A percentile compares a stretch with the other conserved stretches of the same genome.
phyloP scores from a whole-genome alignment of 75 land plant species.

The Sequoia sempervirens region DNA sequence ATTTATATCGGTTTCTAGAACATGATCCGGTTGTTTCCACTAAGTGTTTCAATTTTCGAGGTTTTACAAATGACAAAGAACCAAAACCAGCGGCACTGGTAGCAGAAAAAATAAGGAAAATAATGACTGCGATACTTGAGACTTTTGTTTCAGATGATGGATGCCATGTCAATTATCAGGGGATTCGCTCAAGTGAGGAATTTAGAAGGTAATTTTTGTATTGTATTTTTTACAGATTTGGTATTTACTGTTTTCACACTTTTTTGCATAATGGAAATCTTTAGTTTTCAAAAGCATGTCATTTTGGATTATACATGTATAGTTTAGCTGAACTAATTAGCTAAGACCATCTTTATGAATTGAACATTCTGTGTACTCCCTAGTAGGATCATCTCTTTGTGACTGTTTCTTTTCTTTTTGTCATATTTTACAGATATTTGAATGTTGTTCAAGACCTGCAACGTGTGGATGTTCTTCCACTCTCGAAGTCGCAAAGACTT shows the following conservation, averaged over 20 bases:
- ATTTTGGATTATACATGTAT: background rate
- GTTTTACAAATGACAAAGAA: slow-evolving; percentile 51
- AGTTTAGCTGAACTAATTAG: background rate
- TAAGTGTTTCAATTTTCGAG: slow-evolving; percentile 58
- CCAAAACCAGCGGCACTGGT: slow-evolving; percentile 46
- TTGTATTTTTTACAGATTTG: background rate
- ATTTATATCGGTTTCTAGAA: slow-evolving; percentile 77
- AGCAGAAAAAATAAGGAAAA: slow-evolving; percentile 39
- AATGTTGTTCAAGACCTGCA: slow-evolving; percentile 62
- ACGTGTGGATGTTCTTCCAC: slow-evolving; percentile 38
- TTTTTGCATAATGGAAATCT: background rate
- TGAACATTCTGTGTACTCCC: background rate
- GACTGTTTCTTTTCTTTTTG: background rate
- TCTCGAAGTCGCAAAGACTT: slow-evolving; percentile 41
- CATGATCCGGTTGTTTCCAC: slow-evolving; percentile 59
- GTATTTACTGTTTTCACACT: background rate
- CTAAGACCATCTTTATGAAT: background rate
- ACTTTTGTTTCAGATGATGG: slow-evolving; percentile 64
- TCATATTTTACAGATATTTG: slow-evolving; percentile 41
- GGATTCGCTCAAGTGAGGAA: slow-evolving; percentile 66
- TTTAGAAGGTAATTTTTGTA: slow-evolving; percentile 51
- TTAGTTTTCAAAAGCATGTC: background rate
- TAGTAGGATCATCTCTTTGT: background rate
- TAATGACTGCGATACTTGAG: slow-evolving; percentile 68
- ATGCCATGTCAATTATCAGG: slow-evolving; percentile 46